A percentile compares a stretch with the other conserved stretches of the same genome.
These are phyloP conservation scores for Ogataea trehaloabstinens DNA, from an alignment of 805 yeast species.

Conservation along the genomic window DNA sequence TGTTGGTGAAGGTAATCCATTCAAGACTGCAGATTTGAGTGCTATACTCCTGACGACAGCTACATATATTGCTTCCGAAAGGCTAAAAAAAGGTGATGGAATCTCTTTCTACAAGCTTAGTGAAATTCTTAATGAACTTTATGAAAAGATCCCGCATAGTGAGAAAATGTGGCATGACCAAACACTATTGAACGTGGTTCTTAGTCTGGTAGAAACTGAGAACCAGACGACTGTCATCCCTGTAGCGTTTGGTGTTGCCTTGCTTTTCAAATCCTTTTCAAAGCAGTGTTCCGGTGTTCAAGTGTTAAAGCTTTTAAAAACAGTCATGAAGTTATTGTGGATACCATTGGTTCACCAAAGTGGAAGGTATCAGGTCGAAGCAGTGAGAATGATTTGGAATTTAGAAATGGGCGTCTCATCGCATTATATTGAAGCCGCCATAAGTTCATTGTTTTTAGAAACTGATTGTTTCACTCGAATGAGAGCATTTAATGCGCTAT, in stretches of 20 bases:
- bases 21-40: conserved; percentile 41
- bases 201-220: conserved; percentile 16
- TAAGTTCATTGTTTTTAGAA: conserved; percentile 53
- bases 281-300: conserved; percentile 32
- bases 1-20: not conserved
- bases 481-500: conserved; percentile 59
- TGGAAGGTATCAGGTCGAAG: conserved; percentile 66
- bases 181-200: conserved; percentile 27
- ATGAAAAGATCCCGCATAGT: conserved; percentile 46
- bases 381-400: conserved; percentile 61
- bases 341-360: conserved; percentile 44
- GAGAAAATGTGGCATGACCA: conserved; percentile 31
- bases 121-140: conserved; percentile 34
- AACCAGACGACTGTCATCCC: conserved; percentile 14
- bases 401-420: conserved; percentile 53
- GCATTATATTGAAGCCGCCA: conserved; percentile 68
- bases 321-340: conserved; percentile 53
- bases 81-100: conserved; percentile 12
- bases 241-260: conserved; percentile 42
- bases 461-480: conserved; percentile 41
- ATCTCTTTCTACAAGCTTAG: conserved; percentile 32
- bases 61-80: conserved; percentile 21
- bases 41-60: conserved; percentile 35
- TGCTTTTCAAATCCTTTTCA: conserved; percentile 37
- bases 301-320: conserved; percentile 38